phyloP scores from a whole-genome alignment of 495 filamentous ascomycete genomes.

The Parathielavia hyrcaniae region DNA sequence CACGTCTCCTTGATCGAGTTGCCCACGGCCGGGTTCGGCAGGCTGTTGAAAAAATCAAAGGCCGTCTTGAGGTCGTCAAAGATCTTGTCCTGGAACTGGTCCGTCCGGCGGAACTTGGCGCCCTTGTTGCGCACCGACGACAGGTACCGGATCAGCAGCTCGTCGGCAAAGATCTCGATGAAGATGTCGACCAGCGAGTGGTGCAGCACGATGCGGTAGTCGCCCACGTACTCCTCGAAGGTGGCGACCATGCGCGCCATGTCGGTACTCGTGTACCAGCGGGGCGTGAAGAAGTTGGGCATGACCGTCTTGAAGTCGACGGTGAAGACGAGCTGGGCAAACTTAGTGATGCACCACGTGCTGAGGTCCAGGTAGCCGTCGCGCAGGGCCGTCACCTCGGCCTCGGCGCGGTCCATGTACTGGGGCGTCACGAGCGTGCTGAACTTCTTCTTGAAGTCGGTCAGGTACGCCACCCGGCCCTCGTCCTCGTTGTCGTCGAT shows the following conservation, averaged over 20 bases:
- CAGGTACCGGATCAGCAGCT: constrained; percentile 83
- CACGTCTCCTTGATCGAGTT: constrained; percentile 77
- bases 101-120: constrained; percentile 77
- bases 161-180: constrained; percentile 85
- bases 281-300: constrained; percentile 80
- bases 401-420: constrained; percentile 66
- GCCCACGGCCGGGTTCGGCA: constrained; percentile 45
- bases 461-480: constrained; percentile 66
- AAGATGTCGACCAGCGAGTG: constrained; percentile 79
- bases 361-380: constrained; percentile 91
- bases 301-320: constrained; percentile 79
- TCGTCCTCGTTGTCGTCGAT: constrained; percentile 81
- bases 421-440: constrained; percentile 69
- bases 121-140: constrained; percentile 78
- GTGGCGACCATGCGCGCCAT: constrained; percentile 88
- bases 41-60: constrained; percentile 65
- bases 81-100: constrained; percentile 82
- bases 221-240: constrained; percentile 86
- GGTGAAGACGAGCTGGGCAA: constrained; percentile 74
- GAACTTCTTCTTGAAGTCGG: constrained; percentile 72
- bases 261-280: constrained; percentile 76
- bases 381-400: constrained; percentile 65
- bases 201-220: constrained; percentile 75
- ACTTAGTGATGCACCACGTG: constrained; percentile 80
- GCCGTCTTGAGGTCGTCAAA: constrained; percentile 81